Evolutionary conservation across 106 monocot species (phyloP), one percentile per base, ranked within the genome.

Genomic region (Apostasia shenzhenica): DNA sequence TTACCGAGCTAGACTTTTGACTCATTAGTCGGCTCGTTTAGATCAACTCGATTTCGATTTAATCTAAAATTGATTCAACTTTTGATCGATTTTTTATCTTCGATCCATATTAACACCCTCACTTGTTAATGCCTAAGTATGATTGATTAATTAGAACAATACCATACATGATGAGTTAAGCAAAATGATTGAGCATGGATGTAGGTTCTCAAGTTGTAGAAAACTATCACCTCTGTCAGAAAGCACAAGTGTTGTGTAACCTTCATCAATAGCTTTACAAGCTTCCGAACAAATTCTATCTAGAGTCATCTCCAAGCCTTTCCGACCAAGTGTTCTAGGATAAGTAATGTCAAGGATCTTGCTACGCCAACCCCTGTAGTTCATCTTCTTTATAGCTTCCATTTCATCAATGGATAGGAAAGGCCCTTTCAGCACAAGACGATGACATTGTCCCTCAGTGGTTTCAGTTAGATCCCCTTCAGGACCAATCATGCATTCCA

Each of bases 381-480:
- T 78, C 99, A 99, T 99, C 59, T 82, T 99, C 67, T 99, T 99
- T 13, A 99, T 75, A 54, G 92, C 99, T 75, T 99, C 93, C 85
- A 90, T 99, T 77, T 99, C 99, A 62, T 85, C 85, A 73, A 85
- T 77, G 14, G 99, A 80, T 43, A 99, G 61, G 63, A 99, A 85
- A 69, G 99, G 99, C 2, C 90, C 87, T 67, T 85, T 81, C 62
- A 99, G 66, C 1, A 79, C 51, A 7, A 99, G 79, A 11, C 99
- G 89, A 64, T 90, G 84, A 56, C 99, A 99, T 55, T 99, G 99
- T 51, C 83, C 78, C 70, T 99, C 99, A 57, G 87, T 93, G 26
- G 99, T 99, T 84, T 99, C 99, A 72, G 93, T 90, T 66, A 99
- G 70, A 76, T 99, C 99, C 6, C 99, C 99, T 85, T 99, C 99